Base-by-base conservation (phyloP, 306 rosid species). In the Dalbergia cochinchinensis region DNA sequence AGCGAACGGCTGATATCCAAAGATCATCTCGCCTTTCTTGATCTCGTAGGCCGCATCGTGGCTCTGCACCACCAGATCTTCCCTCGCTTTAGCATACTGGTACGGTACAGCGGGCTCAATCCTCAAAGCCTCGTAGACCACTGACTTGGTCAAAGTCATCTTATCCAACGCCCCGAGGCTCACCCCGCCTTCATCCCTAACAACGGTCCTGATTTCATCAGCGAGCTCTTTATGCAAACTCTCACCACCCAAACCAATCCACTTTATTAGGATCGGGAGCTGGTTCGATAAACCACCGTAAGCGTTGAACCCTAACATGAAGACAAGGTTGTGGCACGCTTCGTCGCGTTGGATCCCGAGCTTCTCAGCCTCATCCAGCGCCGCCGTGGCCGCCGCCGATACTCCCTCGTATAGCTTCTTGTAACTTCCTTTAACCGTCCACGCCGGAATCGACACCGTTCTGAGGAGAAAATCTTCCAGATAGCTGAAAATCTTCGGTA, bases 91-190 rank as follows among this genome's bases (percentile, higher is more conserved):
- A 0, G 77, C 98, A 83, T 89, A 93, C 71, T 91, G 97, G 72
- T 50, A 91, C 9, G 97, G 93, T 0, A 93, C 94, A 2, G 94
- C 94, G 1, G 98, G 97, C 5, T 93, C 94, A 3, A 93, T 88
- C 63, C 98, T 81, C 0, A 93, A 31, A 0, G 71, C 81, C 47
- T 93, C 98, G 57, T 86, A 91, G 2, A 91, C 93, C 13, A 77
- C 89, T 0, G 98, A 91, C 14, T 88, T 93, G 0, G 88, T 88
- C 85, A 93, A 64, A 66, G 74, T 69, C 94, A 93, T 83, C 81
- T 82, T 83, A 1, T 88, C 86, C 73, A 93, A 57, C 8, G 92
- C 85, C 0, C 45, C 1, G 0, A 87, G 11, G 44, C 76, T 88
- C 1, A 91, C 69, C 26, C 84, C 83, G 5, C 89, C 89, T 57